Percentiles rank a stretch among this genome's conserved stretches.
Conservation (phyloP, 129 eudicot genomes). For the Chrysanthemum makinoi region DNA sequence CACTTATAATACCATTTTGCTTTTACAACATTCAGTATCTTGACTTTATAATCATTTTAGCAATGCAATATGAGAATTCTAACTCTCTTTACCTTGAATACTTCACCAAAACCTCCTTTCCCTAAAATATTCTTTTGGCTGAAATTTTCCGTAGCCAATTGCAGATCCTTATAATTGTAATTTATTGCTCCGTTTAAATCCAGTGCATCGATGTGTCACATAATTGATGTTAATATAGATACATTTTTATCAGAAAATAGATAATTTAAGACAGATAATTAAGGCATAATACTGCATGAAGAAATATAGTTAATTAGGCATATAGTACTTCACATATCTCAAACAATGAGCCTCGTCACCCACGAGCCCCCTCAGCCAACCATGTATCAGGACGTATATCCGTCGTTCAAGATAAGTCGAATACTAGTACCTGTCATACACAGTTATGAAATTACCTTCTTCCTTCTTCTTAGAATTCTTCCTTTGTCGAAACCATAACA, state of each 20-base stretch:
- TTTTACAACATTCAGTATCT: background rate
- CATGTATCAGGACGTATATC: background rate
- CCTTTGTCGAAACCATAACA: conserved; percentile 20
- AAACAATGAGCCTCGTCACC: background rate
- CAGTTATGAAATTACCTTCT: conserved; percentile 31
- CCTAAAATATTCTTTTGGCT: conserved; percentile 43
- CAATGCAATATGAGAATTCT: background rate
- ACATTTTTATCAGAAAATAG: background rate
- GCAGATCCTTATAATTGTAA: conserved; percentile 30
- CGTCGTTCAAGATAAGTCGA: background rate
- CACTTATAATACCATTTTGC: background rate
- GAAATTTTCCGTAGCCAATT: conserved; percentile 31
- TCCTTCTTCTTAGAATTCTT: conserved; percentile 27
- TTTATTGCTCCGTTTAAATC: conserved; percentile 36
- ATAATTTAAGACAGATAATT: background rate
- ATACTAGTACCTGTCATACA: background rate
- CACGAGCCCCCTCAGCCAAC: background rate
- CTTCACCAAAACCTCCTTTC: conserved; percentile 65
- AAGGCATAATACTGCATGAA: background rate
- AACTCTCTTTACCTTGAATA: conserved; percentile 35
- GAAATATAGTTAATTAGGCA: background rate
- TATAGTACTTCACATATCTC: background rate
- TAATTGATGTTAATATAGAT: background rate
- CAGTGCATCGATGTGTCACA: conserved; percentile 39
- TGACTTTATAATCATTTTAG: background rate